phyloP scores from a whole-genome alignment of 371 early-diverging fungal genomes.

The Mortierella sp. region DNA sequence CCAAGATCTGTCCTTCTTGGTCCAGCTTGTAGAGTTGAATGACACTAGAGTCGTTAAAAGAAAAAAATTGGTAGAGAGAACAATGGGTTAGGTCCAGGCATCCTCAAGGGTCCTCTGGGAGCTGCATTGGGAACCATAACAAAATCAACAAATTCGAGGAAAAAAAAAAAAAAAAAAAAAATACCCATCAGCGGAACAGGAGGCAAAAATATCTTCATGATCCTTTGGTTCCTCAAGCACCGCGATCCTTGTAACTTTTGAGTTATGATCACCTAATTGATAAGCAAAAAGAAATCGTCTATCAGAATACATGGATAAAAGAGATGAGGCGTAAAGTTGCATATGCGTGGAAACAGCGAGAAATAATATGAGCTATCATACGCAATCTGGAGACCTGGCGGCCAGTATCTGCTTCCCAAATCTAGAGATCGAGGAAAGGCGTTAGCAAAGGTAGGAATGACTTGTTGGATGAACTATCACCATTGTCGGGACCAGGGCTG shows the following conservation, averaged over 20 bases:
- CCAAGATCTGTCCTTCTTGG: constrained; percentile 13
- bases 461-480: no score
- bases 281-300: not conserved
- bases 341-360: no score
- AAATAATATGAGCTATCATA: constrained; percentile 5
- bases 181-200: constrained; percentile 39
- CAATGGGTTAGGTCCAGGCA: not conserved
- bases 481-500: no score
- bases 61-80: not conserved
- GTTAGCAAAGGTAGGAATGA: not conserved
- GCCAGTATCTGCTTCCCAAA: constrained; percentile 47
- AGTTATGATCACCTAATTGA: constrained; percentile 9
- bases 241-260: constrained; percentile 22
- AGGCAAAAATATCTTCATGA: constrained; percentile 36
- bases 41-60: not conserved
- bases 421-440: constrained; percentile 11
- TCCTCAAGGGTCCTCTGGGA: no score
- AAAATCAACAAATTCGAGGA: not conserved
- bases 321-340: no score
- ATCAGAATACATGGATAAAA: not conserved
- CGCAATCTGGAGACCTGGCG: constrained; percentile 10
- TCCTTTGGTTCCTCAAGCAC: constrained; percentile 12
- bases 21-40: constrained; percentile 24
- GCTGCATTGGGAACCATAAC: no score
- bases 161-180: not conserved